Evolutionary conservation across 1,139 yeast genomes (phyloP), one percentile per base, ranked within the genome.

Genomic region (Candida sp.): DNA sequence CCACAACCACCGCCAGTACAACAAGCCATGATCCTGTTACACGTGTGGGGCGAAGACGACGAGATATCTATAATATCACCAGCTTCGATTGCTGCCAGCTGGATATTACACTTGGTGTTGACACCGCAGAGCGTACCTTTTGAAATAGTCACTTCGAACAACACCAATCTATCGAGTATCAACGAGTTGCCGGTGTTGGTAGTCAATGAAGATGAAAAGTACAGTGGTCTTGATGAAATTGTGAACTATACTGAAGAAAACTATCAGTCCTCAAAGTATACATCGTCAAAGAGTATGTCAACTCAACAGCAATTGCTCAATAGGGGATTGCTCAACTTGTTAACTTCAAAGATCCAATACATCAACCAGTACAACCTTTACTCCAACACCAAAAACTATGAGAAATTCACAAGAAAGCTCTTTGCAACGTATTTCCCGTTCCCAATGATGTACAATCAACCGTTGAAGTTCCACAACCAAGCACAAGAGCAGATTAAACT

Each of bases 401-500:
- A 85, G 57, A 63, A 73, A 12, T 83, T 79, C 52, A 83, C 93
- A 1, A 74, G 96, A 50, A 85, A 86, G 44, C 65, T 82, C 28
- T 86, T 88, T 63, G 73, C 81, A 35, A 59, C 70, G 3, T 76
- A 84, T 55, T 71, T 90, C 34, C 90, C 94, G 3, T 90, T 90
- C 68, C 97, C 97, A 5, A 84, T 90, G 86, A 93, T 90, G 81
- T 90, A 90, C 66, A 85, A 85, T 54, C 85, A 89, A 40, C 92
- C 96, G 0, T 63, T 87, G 51, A 73, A 75, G 44, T 78, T 81
- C 54, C 75, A 81, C 59, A 64, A 72, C 34, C 58, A 65, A 17
- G 92, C 94, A 54, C 65, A 71, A 61, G 62, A 71, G 60, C 62
- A 83, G 80, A 72, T 73, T 54, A 51, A 67, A 49, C 44, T 65